These are phyloP conservation scores for Byssochlamys sp. DNA, from an alignment of 2,329 filamentous ascomycete genomes.

Conservation along the genomic window DNA sequence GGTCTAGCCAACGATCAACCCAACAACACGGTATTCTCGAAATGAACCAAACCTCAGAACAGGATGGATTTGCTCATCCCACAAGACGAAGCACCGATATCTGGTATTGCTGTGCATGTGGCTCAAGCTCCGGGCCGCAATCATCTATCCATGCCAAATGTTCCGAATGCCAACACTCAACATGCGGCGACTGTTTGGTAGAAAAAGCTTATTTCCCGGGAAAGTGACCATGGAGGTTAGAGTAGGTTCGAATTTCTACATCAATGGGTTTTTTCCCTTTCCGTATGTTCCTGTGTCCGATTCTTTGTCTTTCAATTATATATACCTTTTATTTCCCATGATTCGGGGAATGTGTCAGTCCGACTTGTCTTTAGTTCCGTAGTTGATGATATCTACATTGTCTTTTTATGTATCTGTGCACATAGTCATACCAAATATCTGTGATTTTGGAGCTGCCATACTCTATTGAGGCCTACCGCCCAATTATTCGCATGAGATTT, in stretches of 20 bases:
- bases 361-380: no score
- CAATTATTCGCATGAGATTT: background rate
- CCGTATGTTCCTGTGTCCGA: background rate
- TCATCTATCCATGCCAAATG: slow-evolving; percentile 4
- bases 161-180: slow-evolving; percentile 3
- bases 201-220: background rate
- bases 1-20: background rate
- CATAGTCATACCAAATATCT: background rate
- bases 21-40: background rate
- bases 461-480: background rate
- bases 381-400: no score
- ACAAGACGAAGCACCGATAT: slow-evolving; percentile 2
- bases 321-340: no score
- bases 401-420: background rate
- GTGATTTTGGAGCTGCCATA: background rate
- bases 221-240: background rate
- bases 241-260: background rate
- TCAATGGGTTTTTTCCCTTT: background rate
- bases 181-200: slow-evolving; percentile 3
- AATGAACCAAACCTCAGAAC: background rate
- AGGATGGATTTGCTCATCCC: background rate
- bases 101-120: slow-evolving; percentile 7
- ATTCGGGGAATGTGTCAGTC: no score
- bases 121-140: slow-evolving; percentile 2
- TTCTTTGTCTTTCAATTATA: background rate